These are phyloP conservation scores for Auricularia sp. DNA, from an alignment of 768 basidiomycete genomes.

Conservation along the genomic window DNA sequence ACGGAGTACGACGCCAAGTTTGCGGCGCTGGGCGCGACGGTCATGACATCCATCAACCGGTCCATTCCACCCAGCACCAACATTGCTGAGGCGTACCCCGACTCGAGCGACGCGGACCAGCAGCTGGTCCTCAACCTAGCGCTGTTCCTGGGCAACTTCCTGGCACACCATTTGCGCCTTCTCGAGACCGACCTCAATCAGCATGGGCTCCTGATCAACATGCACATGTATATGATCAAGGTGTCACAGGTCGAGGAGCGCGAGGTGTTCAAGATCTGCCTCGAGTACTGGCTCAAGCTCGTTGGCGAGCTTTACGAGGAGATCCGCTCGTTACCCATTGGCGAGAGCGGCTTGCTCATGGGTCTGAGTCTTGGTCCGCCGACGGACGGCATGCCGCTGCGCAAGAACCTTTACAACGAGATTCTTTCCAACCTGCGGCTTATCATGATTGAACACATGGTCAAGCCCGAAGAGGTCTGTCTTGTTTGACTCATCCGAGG, in stretches of 20 bases:
- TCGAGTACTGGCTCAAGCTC: constrained; percentile 96
- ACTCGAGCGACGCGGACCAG: constrained; percentile 85
- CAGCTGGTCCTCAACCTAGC: constrained; percentile 96
- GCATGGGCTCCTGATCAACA: constrained; percentile 89
- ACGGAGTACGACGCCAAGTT: constrained; percentile 98
- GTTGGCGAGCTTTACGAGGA: constrained; percentile 97
- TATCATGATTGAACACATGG: constrained; percentile 98
- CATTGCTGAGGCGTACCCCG: constrained; percentile 84
- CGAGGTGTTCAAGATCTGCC: constrained; percentile 97
- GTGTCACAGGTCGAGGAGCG: constrained; percentile 96
- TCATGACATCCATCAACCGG: constrained; percentile 93
- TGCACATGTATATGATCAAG: constrained; percentile 97
- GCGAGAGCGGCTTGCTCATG: constrained; percentile 80
- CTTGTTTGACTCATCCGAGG: too few relatives aligned
- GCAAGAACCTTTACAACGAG: constrained; percentile 94
- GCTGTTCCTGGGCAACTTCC: constrained; percentile 95
- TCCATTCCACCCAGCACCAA: constrained; percentile 96
- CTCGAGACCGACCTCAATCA: constrained; percentile 78
- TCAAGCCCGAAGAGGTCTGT: constrained; percentile 83
- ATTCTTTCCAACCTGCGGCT: constrained; percentile 88
- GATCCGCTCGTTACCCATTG: constrained; percentile 83
- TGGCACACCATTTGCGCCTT: constrained; percentile 85
- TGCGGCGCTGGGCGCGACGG: constrained; percentile 93
- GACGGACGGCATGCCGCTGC: constrained; percentile 61
- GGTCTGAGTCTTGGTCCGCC: constrained; percentile 73